Evolutionary conservation across 169 alveolate species (phyloP), one percentile per base, ranked within the genome.

Genomic region (Cryptosporidium xiaoi): DNA sequence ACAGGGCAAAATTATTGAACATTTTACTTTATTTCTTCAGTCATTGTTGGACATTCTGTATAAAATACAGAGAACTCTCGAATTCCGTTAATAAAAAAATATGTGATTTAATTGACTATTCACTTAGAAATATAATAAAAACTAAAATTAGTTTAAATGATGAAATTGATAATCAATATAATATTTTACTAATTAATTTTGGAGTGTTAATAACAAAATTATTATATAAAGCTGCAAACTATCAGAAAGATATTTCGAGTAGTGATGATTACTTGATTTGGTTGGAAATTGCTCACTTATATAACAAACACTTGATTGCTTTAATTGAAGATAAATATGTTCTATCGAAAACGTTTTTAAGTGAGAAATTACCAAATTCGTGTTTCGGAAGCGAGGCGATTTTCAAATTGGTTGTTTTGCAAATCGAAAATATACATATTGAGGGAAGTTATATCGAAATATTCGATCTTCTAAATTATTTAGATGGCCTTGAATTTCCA

Each of bases 271-370:
- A 33, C 51, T 3, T 24, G 13, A 55, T 16, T 7, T 69, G 83
- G 83, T 13, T 34, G 4, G 12, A 10, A 5, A 53, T 69, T 69
- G 67, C 83, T 29, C n/a, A 69, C 15, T 51, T 34, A 8, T 69
- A 69, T 15, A 27, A n/a, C 24, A 66, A 69, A 8, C 55, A 66
- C 1, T 53, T 69, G 24, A 20, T 69, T 16, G 31, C 15, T 33
- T n/a, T 69, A 53, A 53, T 69, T 13, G 83, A 69, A 69, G 56
- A 34, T 33, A 50, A 69, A 53, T 69, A 67, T 67, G 24, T 69
- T 27, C 51, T 69, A 33, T 36, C 56, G 15, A 34, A 66, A 16
- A 44, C 46, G 16, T 69, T 69, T 27, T 4, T 69, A 10, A 51
- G 34, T 51, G 20, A 53, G 16, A 69, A 53, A 18, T 3, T 50